Evolutionary conservation across 75 land plant species (phyloP).

Genomic region (Cryptomeria japonica): DNA sequence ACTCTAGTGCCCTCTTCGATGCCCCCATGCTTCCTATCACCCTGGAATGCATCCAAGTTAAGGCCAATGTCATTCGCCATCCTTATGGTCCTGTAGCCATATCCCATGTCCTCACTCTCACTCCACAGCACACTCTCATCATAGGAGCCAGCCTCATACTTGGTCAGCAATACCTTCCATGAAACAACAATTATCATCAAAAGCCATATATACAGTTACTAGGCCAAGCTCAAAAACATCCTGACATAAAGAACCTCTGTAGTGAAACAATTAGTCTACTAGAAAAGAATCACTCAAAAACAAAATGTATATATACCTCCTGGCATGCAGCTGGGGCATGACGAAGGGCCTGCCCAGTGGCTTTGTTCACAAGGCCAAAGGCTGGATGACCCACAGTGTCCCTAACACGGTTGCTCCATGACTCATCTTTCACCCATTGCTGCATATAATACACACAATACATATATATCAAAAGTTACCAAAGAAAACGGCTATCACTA

Average conservation of each 20-base stretch:
- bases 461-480: background rate
- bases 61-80: conserved; percentile 19
- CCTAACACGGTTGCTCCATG: conserved; percentile 34
- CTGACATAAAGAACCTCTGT: background rate
- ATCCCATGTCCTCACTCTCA: conserved; percentile 35
- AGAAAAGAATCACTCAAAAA: background rate
- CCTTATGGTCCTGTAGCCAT: conserved; percentile 22
- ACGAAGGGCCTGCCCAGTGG: no score
- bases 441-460: conserved; percentile 11
- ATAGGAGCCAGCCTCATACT: conserved; percentile 2
- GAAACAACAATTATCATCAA: background rate
- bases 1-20: conserved; percentile 17
- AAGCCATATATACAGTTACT: background rate
- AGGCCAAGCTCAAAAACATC: background rate
- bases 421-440: conserved; percentile 52
- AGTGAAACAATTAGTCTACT: background rate
- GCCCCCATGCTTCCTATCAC: conserved; percentile 21
- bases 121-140: conserved; percentile 22
- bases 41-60: conserved; percentile 26
- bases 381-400: no score
- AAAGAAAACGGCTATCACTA: background rate
- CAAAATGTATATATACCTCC: background rate
- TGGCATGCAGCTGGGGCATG: background rate
- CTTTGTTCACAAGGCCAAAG: no score
- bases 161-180: conserved; percentile 19